Percentiles rank a stretch among this genome's conserved stretches.
Conservation (phyloP, 345 rosid species). For the Sonneratia alba region DNA sequence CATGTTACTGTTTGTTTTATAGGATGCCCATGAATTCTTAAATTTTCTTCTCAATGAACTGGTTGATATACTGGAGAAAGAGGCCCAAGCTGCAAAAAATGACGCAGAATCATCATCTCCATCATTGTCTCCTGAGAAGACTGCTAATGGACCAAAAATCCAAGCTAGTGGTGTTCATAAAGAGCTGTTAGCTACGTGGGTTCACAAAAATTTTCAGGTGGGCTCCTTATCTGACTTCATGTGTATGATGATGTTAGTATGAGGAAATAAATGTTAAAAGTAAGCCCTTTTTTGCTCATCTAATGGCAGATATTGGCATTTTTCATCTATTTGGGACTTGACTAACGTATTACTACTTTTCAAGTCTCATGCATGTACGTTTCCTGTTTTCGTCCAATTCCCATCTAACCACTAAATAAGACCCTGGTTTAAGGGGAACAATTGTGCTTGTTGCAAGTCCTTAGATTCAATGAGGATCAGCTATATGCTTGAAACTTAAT, state of each 20-base stretch:
- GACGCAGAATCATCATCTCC: conserved; percentile 66
- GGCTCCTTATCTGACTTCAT: conserved; percentile 4
- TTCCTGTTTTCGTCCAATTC: background rate
- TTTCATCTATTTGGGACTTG: background rate
- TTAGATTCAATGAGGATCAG: background rate
- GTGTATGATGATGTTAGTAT: background rate
- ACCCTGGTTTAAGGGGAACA: background rate
- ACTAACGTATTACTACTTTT: background rate
- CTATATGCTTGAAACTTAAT: background rate
- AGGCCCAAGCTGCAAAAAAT: conserved; percentile 67
- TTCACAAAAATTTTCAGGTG: conserved; percentile 95
- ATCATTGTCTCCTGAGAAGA: conserved; percentile 65
- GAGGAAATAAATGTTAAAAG: background rate
- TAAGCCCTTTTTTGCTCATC: background rate
- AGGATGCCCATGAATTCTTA: conserved; percentile 99
- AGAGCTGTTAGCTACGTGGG: conserved; percentile 97
- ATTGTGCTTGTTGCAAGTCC: no score
- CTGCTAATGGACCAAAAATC: conserved; percentile 56
- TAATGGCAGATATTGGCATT: background rate
- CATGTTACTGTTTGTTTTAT: conserved; percentile 10
- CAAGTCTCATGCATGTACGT: background rate
- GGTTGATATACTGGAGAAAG: conserved; percentile 97
- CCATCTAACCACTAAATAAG: background rate
- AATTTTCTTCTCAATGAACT: conserved; percentile 96
- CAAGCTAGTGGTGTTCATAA: conserved; percentile 67